Conservation (phyloP, 495 filamentous ascomycete genomes). For the Talaromyces borbonicus region DNA sequence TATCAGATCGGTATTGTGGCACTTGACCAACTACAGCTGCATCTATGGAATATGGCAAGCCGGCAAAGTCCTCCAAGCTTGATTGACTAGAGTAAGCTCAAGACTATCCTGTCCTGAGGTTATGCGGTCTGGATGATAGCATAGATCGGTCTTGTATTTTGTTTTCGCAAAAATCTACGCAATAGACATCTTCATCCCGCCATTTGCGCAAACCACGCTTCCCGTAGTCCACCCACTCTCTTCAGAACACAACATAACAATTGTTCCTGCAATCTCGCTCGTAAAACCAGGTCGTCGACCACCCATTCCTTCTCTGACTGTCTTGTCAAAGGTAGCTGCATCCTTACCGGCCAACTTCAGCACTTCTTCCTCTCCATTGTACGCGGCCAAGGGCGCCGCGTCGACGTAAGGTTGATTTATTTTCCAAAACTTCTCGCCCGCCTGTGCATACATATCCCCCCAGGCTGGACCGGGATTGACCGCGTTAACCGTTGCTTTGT, state of each 20-base stretch:
- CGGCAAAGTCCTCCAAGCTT: slow-evolving; percentile 17
- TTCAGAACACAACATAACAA: slow-evolving; percentile 60
- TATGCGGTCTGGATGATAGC: too few species aligned
- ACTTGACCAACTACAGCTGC: slow-evolving; percentile 36
- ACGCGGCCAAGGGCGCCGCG: slow-evolving; percentile 43
- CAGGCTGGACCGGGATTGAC: slow-evolving; percentile 72
- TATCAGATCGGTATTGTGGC: slow-evolving; percentile 36
- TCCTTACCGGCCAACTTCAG: slow-evolving; percentile 29
- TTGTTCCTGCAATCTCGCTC: slow-evolving; percentile 61
- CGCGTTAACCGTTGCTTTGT: slow-evolving; percentile 62
- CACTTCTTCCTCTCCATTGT: slow-evolving; percentile 11
- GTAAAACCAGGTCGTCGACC: slow-evolving; percentile 53
- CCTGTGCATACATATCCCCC: slow-evolving; percentile 50
- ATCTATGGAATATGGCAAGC: slow-evolving; percentile 22
- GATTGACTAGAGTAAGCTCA: background rate
- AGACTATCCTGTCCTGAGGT: too few species aligned
- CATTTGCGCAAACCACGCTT: slow-evolving; percentile 63
- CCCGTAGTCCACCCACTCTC: slow-evolving; percentile 68
- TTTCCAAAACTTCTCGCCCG: slow-evolving; percentile 27
- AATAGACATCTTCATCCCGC: slow-evolving; percentile 42
- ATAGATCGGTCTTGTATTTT: too few species aligned
- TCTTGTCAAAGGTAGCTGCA: slow-evolving; percentile 45
- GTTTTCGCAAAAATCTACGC: slow-evolving; percentile 1
- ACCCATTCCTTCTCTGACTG: slow-evolving; percentile 45
- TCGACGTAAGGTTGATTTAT: slow-evolving; percentile 39